These are phyloP conservation scores for Hyaloscypha variabilis DNA, from an alignment of 495 filamentous ascomycete genomes.

Conservation along the genomic window DNA sequence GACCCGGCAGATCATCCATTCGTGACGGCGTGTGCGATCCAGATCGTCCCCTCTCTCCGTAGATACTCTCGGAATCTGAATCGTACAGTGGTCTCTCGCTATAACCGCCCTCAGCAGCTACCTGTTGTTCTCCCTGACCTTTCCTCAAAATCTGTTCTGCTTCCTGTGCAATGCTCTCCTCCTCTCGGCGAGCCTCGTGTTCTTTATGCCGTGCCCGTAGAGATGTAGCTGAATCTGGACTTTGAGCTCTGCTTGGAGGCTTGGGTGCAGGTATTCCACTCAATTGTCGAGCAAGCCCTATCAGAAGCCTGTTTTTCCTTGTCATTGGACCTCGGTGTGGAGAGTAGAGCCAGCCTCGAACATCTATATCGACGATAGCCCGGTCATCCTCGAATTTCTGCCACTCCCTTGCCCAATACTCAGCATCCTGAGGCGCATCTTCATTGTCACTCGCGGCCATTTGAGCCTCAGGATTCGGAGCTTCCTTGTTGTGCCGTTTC, in stretches of 20 bases:
- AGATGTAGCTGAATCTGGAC: constrained; percentile 24
- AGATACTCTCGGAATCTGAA: constrained; percentile 34
- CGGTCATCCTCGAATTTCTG: constrained; percentile 71
- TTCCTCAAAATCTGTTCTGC: constrained; percentile 71
- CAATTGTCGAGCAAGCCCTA: constrained; percentile 80
- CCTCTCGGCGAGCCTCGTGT: constrained; percentile 46
- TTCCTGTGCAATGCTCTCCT: constrained; percentile 69
- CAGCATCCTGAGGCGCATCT: constrained; percentile 49
- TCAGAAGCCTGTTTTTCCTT: constrained; percentile 80
- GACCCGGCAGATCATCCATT: constrained; percentile 37
- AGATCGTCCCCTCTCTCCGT: constrained; percentile 24
- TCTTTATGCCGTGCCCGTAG: constrained; percentile 36
- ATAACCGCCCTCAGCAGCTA: constrained; percentile 66
- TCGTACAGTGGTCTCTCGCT: constrained; percentile 48
- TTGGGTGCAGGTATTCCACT: constrained; percentile 79
- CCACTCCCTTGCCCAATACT: constrained; percentile 73
- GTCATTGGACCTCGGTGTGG: constrained; percentile 87
- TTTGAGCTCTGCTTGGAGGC: constrained; percentile 27
- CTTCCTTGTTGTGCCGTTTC: constrained; percentile 60
- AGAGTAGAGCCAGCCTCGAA: constrained; percentile 87
- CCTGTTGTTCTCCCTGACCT: constrained; percentile 70
- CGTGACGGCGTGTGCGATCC: constrained; percentile 29
- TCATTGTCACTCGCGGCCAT: constrained; percentile 26
- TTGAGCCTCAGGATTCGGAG: constrained; percentile 24
- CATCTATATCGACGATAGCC: constrained; percentile 88